Base-by-base conservation (phyloP, 495 filamentous ascomycete genomes). In the Rusavskia elegans region DNA sequence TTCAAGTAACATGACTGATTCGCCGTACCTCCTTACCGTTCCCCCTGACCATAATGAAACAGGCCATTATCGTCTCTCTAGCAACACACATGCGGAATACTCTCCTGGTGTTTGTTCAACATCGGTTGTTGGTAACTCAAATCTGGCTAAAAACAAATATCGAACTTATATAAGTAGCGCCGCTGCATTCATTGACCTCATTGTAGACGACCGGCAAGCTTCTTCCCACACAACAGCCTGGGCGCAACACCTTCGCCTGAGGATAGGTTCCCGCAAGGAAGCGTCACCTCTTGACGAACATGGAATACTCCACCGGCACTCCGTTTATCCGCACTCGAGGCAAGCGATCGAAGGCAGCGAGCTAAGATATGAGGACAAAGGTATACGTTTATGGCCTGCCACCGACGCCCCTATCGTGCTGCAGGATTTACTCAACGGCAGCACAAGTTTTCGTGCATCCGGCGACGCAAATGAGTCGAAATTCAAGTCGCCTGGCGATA, bases 171-270 rank as follows among this genome's bases (percentile, higher is more conserved):
- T 83, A 51, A 64, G 72, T 14, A 68, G 67, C 23, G 73, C 73
- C 32, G 71, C 71, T n/a, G 73, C 79, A 3, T 85, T 78, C 56
- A 45, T 86, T 9, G 83, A 87, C 54, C 64, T 87, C 3, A 77
- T 87, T 30, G 75, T 83, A 54, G 77, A 81, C 21, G 35, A 49
- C n/a, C 50, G 17, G 10, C 19, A 42, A 45, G 23, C 60, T 61
- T 45, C 50, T 62, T 59, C 66, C 55, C 64, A 59, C 25, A 36
- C 10, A 7, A 8, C 29, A 20, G n/a, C n/a, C n/a, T 37, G 29
- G 29, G n/a, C 13, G 59, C 72, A 76, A 56, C 72, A 72, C 8
- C 64, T 79, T 14, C 72, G 79, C 23, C 58, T 81, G 14, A 71
- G 79, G 7, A 69, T 70, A 16, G 76, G 76, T 25, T 70, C 70